Evolutionary conservation across 805 yeast genomes (phyloP), one percentile per base, ranked within the genome.

Genomic region (Wickerhamiella shivajii): DNA sequence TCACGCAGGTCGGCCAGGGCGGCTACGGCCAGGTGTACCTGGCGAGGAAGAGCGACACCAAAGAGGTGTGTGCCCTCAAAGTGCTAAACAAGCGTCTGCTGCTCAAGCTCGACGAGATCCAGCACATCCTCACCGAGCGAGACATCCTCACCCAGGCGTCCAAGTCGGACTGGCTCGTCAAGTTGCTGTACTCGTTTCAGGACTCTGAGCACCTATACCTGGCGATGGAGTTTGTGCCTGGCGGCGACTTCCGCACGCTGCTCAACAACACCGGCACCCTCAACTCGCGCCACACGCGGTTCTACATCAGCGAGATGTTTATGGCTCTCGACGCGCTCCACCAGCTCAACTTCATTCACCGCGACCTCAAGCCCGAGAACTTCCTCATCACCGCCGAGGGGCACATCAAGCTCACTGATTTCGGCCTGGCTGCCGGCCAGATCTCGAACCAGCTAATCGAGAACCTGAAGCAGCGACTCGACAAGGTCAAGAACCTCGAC

Each of bases 201-300:
- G 97, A 90, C 57, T 57, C 75, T 0, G 85, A 79, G 41, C 79
- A 78, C 50, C 79, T 90, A 19, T 90, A 81, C 47, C 64, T 90
- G 50, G 98, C 98, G 2, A 90, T 90, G 99, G 98, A 90, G 55
- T 90, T 80, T 56, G 98, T 90, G n/a, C 96, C 99, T 6, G 99
- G 99, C 39, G 99, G 99, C 34, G 99, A 90, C 53, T 90, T 81
- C 62, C 74, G 99, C 52, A 90, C 98, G 0, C 60, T 90, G 39
- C 68, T 90, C 43, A 85, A 84, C 55, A 87, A 85, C 53, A 87
- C 97, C 5, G 94, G 94, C 22, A 79, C 78, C 38, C 62, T 90
- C 45, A 79, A 81, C 40, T 93, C 97, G 2, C 84, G 92, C 3
- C 98, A 90, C 52, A 93, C 97, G 1, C 69, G 97, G 39, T 90